Percentiles rank a stretch among this genome's conserved stretches.
These are phyloP conservation scores for Spatholobus suberectus DNA, from an alignment of 306 rosid species.

Conservation along the genomic window DNA sequence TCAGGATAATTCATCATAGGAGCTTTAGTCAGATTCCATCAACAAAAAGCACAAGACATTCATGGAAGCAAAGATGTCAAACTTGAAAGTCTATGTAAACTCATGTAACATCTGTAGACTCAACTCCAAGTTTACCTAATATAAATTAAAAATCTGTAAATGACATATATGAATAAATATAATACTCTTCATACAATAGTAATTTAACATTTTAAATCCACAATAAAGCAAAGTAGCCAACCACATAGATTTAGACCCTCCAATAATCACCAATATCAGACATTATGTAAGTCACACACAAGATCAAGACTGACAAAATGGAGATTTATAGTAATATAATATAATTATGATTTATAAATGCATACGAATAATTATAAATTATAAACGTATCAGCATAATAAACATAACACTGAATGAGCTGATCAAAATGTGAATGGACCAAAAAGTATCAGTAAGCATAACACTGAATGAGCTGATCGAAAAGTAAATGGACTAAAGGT, in stretches of 20 bases:
- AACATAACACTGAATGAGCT: no score
- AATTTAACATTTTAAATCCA: background rate
- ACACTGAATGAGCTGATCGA: no score
- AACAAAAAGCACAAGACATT: background rate
- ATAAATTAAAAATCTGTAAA: background rate
- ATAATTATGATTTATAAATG: background rate
- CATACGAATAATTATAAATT: no score
- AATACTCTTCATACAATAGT: background rate
- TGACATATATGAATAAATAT: background rate
- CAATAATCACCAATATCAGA: background rate
- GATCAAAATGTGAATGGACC: no score
- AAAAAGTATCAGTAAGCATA: no score
- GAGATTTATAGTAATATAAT: background rate
- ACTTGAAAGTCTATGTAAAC: background rate
- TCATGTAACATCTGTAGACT: background rate
- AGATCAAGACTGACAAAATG: background rate
- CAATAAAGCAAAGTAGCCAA: background rate
- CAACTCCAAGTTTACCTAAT: background rate
- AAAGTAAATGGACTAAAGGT: background rate
- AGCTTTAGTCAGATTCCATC: constrained; percentile 40
- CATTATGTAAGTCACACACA: background rate
- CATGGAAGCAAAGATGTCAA: background rate
- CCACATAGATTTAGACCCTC: background rate
- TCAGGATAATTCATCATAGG: constrained; percentile 49
- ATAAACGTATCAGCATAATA: no score